Evolutionary conservation across 495 filamentous ascomycete genomes (phyloP), one percentile per base, ranked within the genome.

Genomic region (Penicillium lividum): DNA sequence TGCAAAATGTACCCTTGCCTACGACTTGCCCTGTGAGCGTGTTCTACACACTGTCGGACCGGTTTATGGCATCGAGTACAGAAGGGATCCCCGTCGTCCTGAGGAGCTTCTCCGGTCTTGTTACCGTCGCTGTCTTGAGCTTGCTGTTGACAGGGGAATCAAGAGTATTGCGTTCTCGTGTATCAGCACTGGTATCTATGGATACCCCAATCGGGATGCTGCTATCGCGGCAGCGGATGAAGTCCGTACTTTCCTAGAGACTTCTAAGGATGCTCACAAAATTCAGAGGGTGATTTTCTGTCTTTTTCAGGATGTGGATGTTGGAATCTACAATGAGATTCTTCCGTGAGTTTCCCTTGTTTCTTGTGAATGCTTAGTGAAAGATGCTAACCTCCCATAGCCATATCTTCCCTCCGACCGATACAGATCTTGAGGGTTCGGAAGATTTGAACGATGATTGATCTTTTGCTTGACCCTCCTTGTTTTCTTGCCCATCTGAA

Each of bases 41-140:
- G 82, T 98, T 22, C 95, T 98, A 51, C 94, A 97, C 68, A 81
- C 94, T 38, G 94, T 97, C 3, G 94, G 94, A 0, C 93, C 93
- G 4, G 70, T 95, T n/a, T 98, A 95, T 73, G 51, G 67, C 25
- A 27, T 28, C 0, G 69, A 73, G 36, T 57, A 51, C 3, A 61
- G 63, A 1, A 53, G 67, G 25, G 61, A 72, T 4, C 63, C 75
- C 10, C 74, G 67, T 3, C 59, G 62, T 13, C 80, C 81, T 18
- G 82, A 81, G 57, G 47, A 53, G 29, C 66, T 85, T 47, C 77
- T 96, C 42, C 72, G 74, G 50, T 73, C 82, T 13, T 97, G 92
- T 73, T 98, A 98, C 68, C 77, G 78, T 11, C 83, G 74, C n/a
- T 87, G 86, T 59, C 70, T 98, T 55, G 75, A 92, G 65, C 68